Percentiles rank a stretch among this genome's conserved stretches.
These are phyloP conservation scores for Knoxdaviesia capensis DNA, from an alignment of 2,329 filamentous ascomycete species.

Conservation along the genomic window DNA sequence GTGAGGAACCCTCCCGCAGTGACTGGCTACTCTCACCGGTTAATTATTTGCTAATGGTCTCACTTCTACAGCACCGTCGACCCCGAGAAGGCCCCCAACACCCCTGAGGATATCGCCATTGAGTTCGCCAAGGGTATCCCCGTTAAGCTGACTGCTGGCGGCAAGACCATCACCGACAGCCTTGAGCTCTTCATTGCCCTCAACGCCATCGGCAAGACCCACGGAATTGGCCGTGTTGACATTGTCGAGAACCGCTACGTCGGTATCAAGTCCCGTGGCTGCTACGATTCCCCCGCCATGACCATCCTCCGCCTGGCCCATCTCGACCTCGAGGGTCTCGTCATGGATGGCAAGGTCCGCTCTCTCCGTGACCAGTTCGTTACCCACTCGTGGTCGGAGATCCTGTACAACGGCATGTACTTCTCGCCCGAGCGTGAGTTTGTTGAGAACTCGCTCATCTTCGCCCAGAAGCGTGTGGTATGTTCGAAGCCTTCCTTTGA, in stretches of 20 bases:
- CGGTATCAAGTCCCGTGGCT: constrained; percentile 24
- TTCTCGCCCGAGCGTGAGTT: constrained; percentile 33
- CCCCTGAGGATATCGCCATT: constrained; percentile 43
- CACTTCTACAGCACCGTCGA: constrained; percentile 20
- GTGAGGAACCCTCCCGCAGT: not conserved
- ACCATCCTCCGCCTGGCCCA: constrained; percentile 12
- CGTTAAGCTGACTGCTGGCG: constrained; percentile 37
- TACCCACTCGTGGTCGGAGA: constrained; percentile 20
- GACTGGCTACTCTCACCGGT: not conserved
- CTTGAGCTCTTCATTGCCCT: constrained; percentile 44
- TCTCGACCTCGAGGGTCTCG: constrained; percentile 32
- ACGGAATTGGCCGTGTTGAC: constrained; percentile 49
- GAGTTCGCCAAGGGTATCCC: constrained; percentile 49
- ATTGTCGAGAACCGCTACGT: constrained; percentile 25
- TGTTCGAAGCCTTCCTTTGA: not conserved
- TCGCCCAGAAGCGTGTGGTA: constrained; percentile 32
- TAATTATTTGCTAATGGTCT: constrained; percentile 4
- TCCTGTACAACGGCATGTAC: constrained; percentile 28
- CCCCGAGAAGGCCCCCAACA: constrained; percentile 41
- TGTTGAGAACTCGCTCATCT: constrained; percentile 38
- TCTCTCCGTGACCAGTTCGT: constrained; percentile 31
- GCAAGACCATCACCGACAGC: constrained; percentile 38
- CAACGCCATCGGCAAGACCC: constrained; percentile 41
- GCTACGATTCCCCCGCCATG: constrained; percentile 14
- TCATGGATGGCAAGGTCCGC: constrained; percentile 33